Evolutionary conservation across 169 alveolate genomes (phyloP), one percentile per base, ranked within the genome.

Genomic region (Plasmodium gaboni): DNA sequence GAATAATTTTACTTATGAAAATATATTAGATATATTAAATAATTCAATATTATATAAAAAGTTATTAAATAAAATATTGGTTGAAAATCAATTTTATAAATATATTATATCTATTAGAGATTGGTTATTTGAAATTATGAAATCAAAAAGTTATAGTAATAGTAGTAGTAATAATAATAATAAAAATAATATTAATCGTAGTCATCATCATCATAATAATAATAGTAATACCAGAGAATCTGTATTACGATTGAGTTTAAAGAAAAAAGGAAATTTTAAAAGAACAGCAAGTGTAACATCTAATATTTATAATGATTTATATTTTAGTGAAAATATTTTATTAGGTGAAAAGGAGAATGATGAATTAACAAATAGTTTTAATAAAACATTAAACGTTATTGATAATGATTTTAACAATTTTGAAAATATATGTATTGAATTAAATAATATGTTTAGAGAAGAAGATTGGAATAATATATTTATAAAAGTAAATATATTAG

Each of bases 31-130:
- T 15, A 15, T 80, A 32, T 28, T 80, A 42, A 71, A 80, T 3
- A 71, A 80, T 38, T 60, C 90, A 17, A 38, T 57, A 1, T 5
- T 80, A 38, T 80, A 80, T 71, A 80, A 61, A 68, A 80, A 80
- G 53, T 42, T 80, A 28, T 19, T 80, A 9, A 65, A 32, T 24
- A 68, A 55, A 55, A 61, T 80, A 13, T 38, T 80, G 2, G 12
- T 67, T 38, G 90, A 80, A 67, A 80, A 67, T 57, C 90, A 67
- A 48, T 80, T 80, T 32, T 80, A 42, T 60, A 80, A 44, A 19
- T 28, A 80, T 53, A 80, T 80, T 80, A 44, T 46, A n/a, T 73
- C 44, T 68, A 80, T 80, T 13, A 80, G 69, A 60, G 85, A 55
- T 55, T 53, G 69, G 50, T 44, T 80, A 12, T 67, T 80, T 32